Conservation (phyloP, 495 filamentous ascomycete genomes). For the Bryoglossum gracile region DNA sequence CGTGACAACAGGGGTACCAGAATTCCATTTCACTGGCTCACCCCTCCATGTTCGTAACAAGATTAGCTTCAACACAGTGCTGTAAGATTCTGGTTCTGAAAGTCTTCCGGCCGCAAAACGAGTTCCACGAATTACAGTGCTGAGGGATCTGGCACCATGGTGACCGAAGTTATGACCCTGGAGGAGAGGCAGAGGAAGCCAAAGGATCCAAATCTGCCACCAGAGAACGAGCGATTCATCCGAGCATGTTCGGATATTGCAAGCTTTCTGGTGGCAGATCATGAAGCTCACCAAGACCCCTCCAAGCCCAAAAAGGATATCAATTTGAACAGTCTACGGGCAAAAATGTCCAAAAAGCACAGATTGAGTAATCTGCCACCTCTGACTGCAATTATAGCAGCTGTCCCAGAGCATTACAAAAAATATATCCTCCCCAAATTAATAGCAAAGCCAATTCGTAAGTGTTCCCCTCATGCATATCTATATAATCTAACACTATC, state of each 20-base stretch:
- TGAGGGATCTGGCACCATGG: too few species aligned
- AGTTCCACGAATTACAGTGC: too few species aligned
- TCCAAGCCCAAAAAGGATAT: slow-evolving; percentile 71
- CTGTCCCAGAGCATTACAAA: slow-evolving; percentile 97
- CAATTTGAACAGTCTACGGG: slow-evolving; percentile 84
- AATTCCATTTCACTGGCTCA: background rate
- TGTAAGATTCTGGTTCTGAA: too few species aligned
- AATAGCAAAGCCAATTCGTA: slow-evolving; percentile 93
- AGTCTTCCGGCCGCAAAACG: too few species aligned
- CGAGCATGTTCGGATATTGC: slow-evolving; percentile 93
- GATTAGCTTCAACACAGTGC: too few species aligned
- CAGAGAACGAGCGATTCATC: slow-evolving; percentile 90
- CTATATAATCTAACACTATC: slow-evolving; percentile 25
- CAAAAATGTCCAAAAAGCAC: slow-evolving; percentile 89
- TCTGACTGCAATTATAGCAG: slow-evolving; percentile 92
- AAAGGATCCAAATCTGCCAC: slow-evolving; percentile 68
- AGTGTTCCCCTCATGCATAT: slow-evolving; percentile 19
- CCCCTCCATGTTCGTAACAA: too few species aligned
- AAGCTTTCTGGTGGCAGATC: slow-evolving; percentile 84
- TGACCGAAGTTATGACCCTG: slow-evolving; percentile 55
- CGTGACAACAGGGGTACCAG: too few species aligned
- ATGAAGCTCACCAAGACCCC: slow-evolving; percentile 68
- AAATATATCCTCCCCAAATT: slow-evolving; percentile 96
- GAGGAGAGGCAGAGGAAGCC: slow-evolving; percentile 45
- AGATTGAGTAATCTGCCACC: slow-evolving; percentile 76